Evolutionary conservation across 2,329 filamentous ascomycete species (phyloP), one percentile per base, ranked within the genome.

Genomic region (Ophiobolus disseminans): DNA sequence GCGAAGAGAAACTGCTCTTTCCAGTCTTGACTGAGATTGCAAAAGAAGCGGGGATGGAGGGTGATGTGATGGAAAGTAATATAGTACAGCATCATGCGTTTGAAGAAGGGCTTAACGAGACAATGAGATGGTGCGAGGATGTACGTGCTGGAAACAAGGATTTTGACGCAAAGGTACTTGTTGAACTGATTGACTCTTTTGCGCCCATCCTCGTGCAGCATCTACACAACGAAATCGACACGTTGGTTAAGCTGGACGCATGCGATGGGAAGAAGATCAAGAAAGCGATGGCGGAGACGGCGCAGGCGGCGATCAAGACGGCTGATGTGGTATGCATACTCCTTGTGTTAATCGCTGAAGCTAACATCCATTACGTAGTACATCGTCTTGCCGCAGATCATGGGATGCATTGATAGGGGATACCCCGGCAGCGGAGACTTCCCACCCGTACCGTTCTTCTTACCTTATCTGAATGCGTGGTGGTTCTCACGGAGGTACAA

Each of bases 1-100:
- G 59, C 26, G 73, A 75, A 44, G 73, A 75, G 40, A 47, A 35
- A 0, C 48, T 60, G 35, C 69, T 73, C 20, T 75, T 76, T 45
- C 72, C 73, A 1, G 65, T 58, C 22, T 50, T 74, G 5, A 68
- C 70, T 22, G 62, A 59, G n/a, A 53, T 70, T 16, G 64, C 62
- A 6, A 58, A 62, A 5, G 55, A 62, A 21, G 55, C 58, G 0
- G 66, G 62, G 1, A 23, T 34, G 22, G 11, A 19, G 13, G 41
- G 20, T 3, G 42, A 19, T 9, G 21, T 71, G 3, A 75, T 75
- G 72, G 58, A 65, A 2, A 54, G 45, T 7, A 69, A 72, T 20
- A 46, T 63, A n/a, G 53, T 65, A 14, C 68, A 75, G 47, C 73
- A 75, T 52, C 53, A 64, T 22, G 46, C 57, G 2, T 71, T 75